These are phyloP conservation scores for Yamadazyma atlantica DNA, from an alignment of 1,139 yeast species.

Conservation along the genomic window DNA sequence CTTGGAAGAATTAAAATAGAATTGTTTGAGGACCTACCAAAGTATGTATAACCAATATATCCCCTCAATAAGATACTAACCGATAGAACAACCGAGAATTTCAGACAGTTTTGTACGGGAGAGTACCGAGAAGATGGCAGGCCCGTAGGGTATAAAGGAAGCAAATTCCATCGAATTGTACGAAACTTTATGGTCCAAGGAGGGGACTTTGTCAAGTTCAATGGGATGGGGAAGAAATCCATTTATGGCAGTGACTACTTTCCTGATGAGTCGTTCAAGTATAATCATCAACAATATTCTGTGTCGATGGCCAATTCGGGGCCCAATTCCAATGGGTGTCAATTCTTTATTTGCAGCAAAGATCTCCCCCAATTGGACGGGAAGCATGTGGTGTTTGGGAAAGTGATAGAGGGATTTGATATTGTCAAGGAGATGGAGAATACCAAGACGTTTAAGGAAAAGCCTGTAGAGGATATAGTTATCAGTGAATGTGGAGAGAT, in stretches of 20 bases:
- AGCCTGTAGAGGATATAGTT: conserved; percentile 23
- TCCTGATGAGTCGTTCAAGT: conserved; percentile 33
- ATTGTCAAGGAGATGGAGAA: conserved; percentile 15
- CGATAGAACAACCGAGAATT: conserved; percentile 47
- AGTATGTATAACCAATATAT: too few species aligned
- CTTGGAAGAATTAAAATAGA: conserved; percentile 44
- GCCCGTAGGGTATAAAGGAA: conserved; percentile 27
- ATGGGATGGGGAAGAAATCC: conserved; percentile 44
- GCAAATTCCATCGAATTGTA: conserved; percentile 29
- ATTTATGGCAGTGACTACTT: conserved; percentile 23
- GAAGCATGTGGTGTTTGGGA: conserved; percentile 57
- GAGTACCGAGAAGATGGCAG: conserved; percentile 37
- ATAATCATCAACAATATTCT: conserved; percentile 24
- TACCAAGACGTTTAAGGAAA: conserved; percentile 34
- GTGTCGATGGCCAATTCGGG: conserved; percentile 38
- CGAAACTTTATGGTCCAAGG: conserved; percentile 34
- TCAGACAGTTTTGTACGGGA: conserved; percentile 57
- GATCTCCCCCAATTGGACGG: conserved; percentile 38
- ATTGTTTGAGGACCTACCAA: conserved; percentile 40
- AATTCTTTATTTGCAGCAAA: conserved; percentile 32
- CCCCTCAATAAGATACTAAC: conserved; percentile 18
- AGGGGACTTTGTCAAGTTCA: conserved; percentile 36
- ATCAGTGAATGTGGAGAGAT: conserved; percentile 36
- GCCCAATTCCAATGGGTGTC: conserved; percentile 34
- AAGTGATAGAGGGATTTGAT: conserved; percentile 36